phyloP scores from a whole-genome alignment of 2,329 filamentous ascomycete genomes.

The Pseudogymnoascus sp. region DNA sequence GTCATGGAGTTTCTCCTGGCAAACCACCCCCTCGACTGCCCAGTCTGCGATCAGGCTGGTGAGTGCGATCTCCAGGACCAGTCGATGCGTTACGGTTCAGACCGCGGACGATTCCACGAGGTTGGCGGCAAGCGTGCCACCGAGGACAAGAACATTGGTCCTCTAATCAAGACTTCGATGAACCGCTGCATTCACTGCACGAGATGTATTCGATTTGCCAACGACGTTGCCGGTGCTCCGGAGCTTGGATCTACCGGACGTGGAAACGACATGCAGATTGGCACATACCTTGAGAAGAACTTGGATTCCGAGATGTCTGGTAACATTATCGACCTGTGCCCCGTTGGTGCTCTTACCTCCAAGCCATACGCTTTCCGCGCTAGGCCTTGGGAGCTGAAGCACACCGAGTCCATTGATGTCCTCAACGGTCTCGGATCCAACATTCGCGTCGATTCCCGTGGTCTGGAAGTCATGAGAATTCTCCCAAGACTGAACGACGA shows the following conservation, averaged over 20 bases:
- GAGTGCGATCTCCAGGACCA: slow-evolving; percentile 99
- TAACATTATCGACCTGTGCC: slow-evolving; percentile 97
- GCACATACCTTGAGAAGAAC: slow-evolving; percentile 92
- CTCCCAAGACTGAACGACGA: slow-evolving; percentile 92
- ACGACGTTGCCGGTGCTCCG: slow-evolving; percentile 91
- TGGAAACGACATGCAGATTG: slow-evolving; percentile 96
- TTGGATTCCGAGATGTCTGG: slow-evolving; percentile 91
- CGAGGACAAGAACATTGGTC: slow-evolving; percentile 99
- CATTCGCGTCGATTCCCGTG: slow-evolving; percentile 87
- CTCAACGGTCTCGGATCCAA: slow-evolving; percentile 89
- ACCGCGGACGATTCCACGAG: slow-evolving; percentile 96
- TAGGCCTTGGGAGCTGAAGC: slow-evolving; percentile 93
- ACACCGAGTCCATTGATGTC: slow-evolving; percentile 92
- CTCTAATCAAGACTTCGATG: slow-evolving; percentile 98
- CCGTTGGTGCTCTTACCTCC: slow-evolving; percentile 89
- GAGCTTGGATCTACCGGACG: slow-evolving; percentile 91
- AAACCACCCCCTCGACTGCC: slow-evolving; percentile 93
- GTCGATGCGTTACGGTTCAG: slow-evolving; percentile 96
- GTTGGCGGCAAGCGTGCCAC: slow-evolving; percentile 91
- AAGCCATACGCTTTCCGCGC: slow-evolving; percentile 98
- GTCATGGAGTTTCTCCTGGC: slow-evolving; percentile 98
- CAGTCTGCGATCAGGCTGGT: slow-evolving; percentile 96
- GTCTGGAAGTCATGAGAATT: slow-evolving; percentile 92
- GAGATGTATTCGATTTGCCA: slow-evolving; percentile 93
- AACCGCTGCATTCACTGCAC: slow-evolving; percentile 99